A percentile compares a stretch with the other conserved stretches of the same genome.
phyloP scores from a whole-genome alignment of 83 land plant species.

The Isoetes engelmannii region DNA sequence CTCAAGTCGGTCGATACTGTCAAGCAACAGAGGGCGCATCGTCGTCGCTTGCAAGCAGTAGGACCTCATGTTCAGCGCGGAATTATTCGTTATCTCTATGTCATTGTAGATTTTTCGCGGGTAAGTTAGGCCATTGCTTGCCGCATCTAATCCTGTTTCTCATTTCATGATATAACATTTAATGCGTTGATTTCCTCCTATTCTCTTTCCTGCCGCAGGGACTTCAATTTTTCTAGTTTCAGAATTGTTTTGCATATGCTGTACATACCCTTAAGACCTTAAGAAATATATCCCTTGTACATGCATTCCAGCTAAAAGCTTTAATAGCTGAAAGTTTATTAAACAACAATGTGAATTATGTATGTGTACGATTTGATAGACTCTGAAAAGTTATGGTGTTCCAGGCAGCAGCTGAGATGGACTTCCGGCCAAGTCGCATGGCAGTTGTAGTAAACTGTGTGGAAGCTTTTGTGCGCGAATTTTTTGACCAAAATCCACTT shows the following conservation, averaged over 20 bases:
- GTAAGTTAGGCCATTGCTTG: conserved; percentile 12
- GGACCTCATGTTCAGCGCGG: conserved; percentile 84
- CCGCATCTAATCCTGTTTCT: not conserved
- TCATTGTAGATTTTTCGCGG: conserved; percentile 73
- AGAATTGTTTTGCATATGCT: too few relatives aligned
- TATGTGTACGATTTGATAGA: not conserved
- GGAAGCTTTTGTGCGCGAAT: conserved; percentile 88
- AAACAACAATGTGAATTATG: not conserved
- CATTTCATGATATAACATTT: not conserved
- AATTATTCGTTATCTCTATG: conserved; percentile 77
- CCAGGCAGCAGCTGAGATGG: conserved; percentile 93
- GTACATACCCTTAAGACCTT: too few relatives aligned
- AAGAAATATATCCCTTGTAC: too few relatives aligned
- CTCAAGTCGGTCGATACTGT: conserved; percentile 62
- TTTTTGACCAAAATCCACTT: conserved; percentile 98
- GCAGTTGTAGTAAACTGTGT: conserved; percentile 74
- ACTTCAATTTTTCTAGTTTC: too few relatives aligned
- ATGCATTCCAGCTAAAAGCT: not conserved
- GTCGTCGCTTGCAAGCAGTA: conserved; percentile 47
- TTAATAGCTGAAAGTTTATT: not conserved
- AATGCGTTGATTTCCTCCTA: too few relatives aligned
- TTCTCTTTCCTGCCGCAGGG: too few relatives aligned
- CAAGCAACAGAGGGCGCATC: conserved; percentile 67
- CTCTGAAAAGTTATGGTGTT: not conserved
- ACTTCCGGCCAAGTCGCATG: conserved; percentile 78